Percentiles rank a stretch among this genome's conserved stretches.
These are phyloP conservation scores for Pseudonectria buxi DNA, from an alignment of 2,329 filamentous ascomycete species.

Conservation along the genomic window DNA sequence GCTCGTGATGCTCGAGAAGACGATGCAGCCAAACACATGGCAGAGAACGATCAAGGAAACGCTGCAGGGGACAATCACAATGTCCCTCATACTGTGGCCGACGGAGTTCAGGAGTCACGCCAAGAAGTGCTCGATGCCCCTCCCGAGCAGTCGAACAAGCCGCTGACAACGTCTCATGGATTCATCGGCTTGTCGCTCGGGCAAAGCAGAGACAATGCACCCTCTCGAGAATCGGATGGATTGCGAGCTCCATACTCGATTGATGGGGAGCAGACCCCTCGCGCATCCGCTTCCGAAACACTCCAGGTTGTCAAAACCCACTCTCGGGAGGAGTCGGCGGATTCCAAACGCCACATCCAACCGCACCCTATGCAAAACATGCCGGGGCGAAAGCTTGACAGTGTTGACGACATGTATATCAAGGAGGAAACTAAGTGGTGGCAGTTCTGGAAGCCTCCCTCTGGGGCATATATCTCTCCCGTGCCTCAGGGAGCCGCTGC, in stretches of 20 bases:
- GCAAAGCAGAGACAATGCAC: not conserved
- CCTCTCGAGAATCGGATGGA: slow-evolving; percentile 20
- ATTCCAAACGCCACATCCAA: slow-evolving; percentile 26
- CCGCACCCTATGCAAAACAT: slow-evolving; percentile 3
- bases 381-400: slow-evolving; percentile 35
- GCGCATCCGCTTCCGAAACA: slow-evolving; percentile 18
- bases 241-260: slow-evolving; percentile 21
- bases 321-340: slow-evolving; percentile 32
- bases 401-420: slow-evolving; percentile 43
- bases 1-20: slow-evolving; percentile 43
- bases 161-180: slow-evolving; percentile 49
- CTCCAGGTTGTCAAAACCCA: slow-evolving; percentile 29
- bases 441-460: slow-evolving; percentile 59
- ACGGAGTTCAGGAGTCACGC: slow-evolving; percentile 36
- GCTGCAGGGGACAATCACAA: slow-evolving; percentile 47
- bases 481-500: slow-evolving; percentile 50
- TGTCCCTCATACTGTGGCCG: slow-evolving; percentile 45
- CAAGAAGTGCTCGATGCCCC: slow-evolving; percentile 11
- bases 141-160: slow-evolving; percentile 34
- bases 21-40: slow-evolving; percentile 42
- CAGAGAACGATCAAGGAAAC: slow-evolving; percentile 41
- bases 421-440: slow-evolving; percentile 46
- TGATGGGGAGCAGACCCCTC: slow-evolving; percentile 24
- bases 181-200: slow-evolving; percentile 30
- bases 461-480: slow-evolving; percentile 54